Percentiles rank a stretch among this genome's conserved stretches.
These are phyloP conservation scores for Cercospora nicotianae DNA, from an alignment of 2,329 filamentous ascomycete genomes.

Conservation along the genomic window DNA sequence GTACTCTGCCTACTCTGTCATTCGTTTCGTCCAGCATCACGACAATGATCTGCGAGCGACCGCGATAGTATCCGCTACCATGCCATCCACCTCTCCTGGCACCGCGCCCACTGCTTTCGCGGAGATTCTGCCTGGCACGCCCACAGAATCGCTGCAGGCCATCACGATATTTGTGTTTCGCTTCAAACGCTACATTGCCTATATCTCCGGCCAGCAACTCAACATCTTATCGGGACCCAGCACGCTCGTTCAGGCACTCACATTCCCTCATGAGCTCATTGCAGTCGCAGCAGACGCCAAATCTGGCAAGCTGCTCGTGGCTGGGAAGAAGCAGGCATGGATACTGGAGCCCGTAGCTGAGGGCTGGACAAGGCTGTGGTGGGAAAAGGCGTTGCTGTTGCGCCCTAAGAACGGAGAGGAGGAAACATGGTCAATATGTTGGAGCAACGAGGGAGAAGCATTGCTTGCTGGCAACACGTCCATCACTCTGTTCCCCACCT, in stretches of 20 bases:
- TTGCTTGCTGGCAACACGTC: slow-evolving; percentile 68
- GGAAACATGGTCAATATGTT: slow-evolving; percentile 67
- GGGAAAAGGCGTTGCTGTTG: slow-evolving; percentile 64
- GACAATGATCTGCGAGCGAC: slow-evolving; percentile 6
- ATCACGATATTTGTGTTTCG: slow-evolving; percentile 74
- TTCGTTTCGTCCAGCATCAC: not conserved
- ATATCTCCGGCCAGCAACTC: slow-evolving; percentile 85
- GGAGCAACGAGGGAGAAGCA: slow-evolving; percentile 83
- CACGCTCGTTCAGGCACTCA: slow-evolving; percentile 78
- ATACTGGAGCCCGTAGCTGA: slow-evolving; percentile 77
- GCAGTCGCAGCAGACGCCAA: slow-evolving; percentile 78
- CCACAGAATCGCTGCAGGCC: slow-evolving; percentile 74
- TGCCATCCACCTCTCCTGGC: slow-evolving; percentile 37
- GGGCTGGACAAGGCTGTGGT: slow-evolving; percentile 71
- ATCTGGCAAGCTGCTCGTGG: slow-evolving; percentile 81
- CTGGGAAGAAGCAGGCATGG: slow-evolving; percentile 65
- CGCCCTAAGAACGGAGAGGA: slow-evolving; percentile 47
- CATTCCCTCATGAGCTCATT: slow-evolving; percentile 59
- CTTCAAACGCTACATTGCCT: slow-evolving; percentile 71
- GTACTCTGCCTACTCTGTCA: not conserved
- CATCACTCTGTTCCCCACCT: slow-evolving; percentile 68
- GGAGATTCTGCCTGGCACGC: slow-evolving; percentile 71
- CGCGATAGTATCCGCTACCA: slow-evolving; percentile 27
- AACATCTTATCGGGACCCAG: slow-evolving; percentile 75
- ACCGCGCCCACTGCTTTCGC: slow-evolving; percentile 28